phyloP scores from a whole-genome alignment of 2,329 filamentous ascomycete species.

The Penicillium digitatum region DNA sequence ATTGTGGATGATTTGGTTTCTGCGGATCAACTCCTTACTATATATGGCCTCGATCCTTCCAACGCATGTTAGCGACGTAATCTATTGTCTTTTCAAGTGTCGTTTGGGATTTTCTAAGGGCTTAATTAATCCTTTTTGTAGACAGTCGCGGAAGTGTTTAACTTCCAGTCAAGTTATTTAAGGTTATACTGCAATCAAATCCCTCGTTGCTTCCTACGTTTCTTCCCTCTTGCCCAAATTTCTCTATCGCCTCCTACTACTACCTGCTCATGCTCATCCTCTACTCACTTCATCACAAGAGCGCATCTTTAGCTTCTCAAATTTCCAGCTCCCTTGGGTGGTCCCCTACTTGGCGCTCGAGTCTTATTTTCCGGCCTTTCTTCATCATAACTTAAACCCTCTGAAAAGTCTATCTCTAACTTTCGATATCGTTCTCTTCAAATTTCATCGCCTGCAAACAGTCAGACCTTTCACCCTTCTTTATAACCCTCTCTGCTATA shows the following conservation, averaged over 20 bases:
- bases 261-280: background rate
- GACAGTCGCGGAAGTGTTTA: too few relatives aligned
- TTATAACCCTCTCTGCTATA: background rate
- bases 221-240: background rate
- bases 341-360: background rate
- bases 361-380: background rate
- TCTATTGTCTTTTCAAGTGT: background rate
- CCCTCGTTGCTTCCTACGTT: background rate
- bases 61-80: too few relatives aligned
- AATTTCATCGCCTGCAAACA: background rate
- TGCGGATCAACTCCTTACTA: background rate
- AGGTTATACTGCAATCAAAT: too few relatives aligned
- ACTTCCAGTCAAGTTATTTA: too few relatives aligned
- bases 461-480: background rate
- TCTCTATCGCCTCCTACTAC: background rate
- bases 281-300: background rate
- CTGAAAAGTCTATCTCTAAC: background rate
- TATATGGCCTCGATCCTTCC: background rate
- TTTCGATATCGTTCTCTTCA: background rate
- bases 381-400: background rate
- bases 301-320: background rate
- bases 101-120: background rate
- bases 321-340: background rate
- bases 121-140: background rate
- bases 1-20: background rate